phyloP scores from a whole-genome alignment of 257 asterid genomes.

The Apocynum venetum region DNA sequence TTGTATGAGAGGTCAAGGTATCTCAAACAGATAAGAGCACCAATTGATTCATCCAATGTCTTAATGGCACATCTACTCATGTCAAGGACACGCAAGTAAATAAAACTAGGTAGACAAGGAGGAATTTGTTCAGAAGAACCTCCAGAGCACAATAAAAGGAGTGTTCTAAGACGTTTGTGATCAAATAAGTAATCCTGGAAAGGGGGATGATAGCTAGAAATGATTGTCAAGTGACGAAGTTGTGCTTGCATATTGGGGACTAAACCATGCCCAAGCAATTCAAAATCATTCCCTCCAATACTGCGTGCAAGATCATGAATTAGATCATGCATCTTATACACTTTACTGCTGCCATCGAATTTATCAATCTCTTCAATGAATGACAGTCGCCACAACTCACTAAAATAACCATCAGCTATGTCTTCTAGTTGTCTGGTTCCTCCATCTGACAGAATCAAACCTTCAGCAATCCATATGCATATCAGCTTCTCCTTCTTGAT shows the following conservation, averaged over 20 bases:
- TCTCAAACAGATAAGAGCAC: constrained; percentile 23
- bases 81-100: constrained; percentile 16
- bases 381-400: constrained; percentile 12
- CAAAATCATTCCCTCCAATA: constrained; percentile 17
- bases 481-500: constrained; percentile 21
- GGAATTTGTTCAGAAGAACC: constrained; percentile 6
- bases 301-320: constrained; percentile 20
- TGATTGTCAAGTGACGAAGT: constrained; percentile 12
- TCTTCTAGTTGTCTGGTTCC: constrained; percentile 14
- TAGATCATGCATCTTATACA: constrained; percentile 23
- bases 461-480: constrained; percentile 27
- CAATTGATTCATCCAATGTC: constrained; percentile 16
- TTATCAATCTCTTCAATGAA: constrained; percentile 22
- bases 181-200: constrained; percentile 13
- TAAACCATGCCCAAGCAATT: constrained; percentile 2
- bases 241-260: constrained; percentile 1
- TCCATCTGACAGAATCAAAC: constrained; percentile 13
- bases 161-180: constrained; percentile 20
- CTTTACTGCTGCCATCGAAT: neutral
- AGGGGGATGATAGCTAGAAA: neutral
- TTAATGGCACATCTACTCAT: constrained; percentile 5
- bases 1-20: constrained; percentile 25
- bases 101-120: neutral
- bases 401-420: constrained; percentile 21
- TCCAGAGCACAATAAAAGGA: constrained; percentile 16